Percentiles rank a stretch among this genome's conserved stretches.
Evolutionary conservation across 768 basidiomycete genomes (phyloP).

Genomic region (Xerocomus brunneocitrinus): DNA sequence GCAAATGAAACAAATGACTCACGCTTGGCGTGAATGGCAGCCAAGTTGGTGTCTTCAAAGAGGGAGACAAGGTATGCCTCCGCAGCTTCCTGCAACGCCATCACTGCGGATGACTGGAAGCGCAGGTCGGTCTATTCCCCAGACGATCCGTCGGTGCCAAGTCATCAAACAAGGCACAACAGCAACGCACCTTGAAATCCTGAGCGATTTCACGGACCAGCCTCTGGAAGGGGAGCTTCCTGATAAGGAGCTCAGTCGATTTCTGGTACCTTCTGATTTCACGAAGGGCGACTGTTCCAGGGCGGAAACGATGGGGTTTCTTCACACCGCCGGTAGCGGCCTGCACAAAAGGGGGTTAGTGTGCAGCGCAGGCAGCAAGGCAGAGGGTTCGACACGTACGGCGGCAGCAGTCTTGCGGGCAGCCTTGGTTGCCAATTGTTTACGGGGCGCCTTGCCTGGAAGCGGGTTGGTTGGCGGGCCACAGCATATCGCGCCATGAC

Average conservation of each 20-base stretch:
- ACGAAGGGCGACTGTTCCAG: conserved; percentile 98
- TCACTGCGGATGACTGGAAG: conserved; percentile 94
- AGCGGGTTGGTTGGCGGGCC: conserved; percentile 20
- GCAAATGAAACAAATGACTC: conserved; percentile 13
- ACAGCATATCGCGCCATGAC: conserved; percentile 26
- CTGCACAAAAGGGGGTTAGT: conserved; percentile 29
- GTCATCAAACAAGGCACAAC: not conserved
- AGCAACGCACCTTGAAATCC: conserved; percentile 76
- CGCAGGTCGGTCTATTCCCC: conserved; percentile 71
- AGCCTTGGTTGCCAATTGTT: conserved; percentile 94
- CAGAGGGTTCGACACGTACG: conserved; percentile 38
- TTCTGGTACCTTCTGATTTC: conserved; percentile 98
- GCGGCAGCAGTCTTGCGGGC: conserved; percentile 81
- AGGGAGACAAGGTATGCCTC: conserved; percentile 86
- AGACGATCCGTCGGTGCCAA: not conserved
- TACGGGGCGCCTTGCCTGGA: conserved; percentile 83
- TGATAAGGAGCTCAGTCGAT: conserved; percentile 97
- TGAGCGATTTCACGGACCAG: conserved; percentile 97
- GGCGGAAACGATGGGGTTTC: conserved; percentile 98
- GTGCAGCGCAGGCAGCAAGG: not conserved
- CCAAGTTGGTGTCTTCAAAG: conserved; percentile 89
- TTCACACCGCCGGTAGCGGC: conserved; percentile 95
- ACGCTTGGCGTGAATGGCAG: conserved; percentile 87
- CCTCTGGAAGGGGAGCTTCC: conserved; percentile 99
- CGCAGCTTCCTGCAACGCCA: conserved; percentile 90